A percentile compares a stretch with the other conserved stretches of the same genome.
Conservation (phyloP, 2,329 filamentous ascomycete genomes). For the Claviceps sorghi region DNA sequence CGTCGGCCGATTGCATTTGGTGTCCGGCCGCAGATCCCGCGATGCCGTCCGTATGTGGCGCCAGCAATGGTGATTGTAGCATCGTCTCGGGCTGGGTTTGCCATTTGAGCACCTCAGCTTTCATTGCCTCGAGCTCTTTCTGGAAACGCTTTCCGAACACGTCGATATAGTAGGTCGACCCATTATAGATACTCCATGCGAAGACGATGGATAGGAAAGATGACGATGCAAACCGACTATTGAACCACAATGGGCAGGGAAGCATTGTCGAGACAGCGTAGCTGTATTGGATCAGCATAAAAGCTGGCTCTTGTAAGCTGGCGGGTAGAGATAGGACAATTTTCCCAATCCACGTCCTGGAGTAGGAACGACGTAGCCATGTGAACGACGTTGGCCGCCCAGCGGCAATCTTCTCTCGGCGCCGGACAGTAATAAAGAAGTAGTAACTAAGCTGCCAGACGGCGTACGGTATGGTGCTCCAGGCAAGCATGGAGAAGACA, state of each 20-base stretch:
- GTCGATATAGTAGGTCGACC: slow-evolving; percentile 94
- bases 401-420: slow-evolving; percentile 89
- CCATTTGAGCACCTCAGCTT: slow-evolving; percentile 79
- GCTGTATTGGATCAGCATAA: slow-evolving; percentile 89
- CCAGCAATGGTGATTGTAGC: slow-evolving; percentile 21
- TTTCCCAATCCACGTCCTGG: slow-evolving; percentile 76
- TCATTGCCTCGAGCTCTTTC: slow-evolving; percentile 83
- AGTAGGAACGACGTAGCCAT: slow-evolving; percentile 86
- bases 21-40: slow-evolving; percentile 6
- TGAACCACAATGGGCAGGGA: slow-evolving; percentile 90
- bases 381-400: slow-evolving; percentile 94
- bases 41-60: slow-evolving; percentile 15
- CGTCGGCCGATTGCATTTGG: slow-evolving; percentile 8
- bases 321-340: slow-evolving; percentile 67
- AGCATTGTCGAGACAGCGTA: slow-evolving; percentile 91
- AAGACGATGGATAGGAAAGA: slow-evolving; percentile 72
- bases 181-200: slow-evolving; percentile 89
- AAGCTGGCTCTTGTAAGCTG: slow-evolving; percentile 67
- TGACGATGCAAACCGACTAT: slow-evolving; percentile 66
- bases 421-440: slow-evolving; percentile 85
- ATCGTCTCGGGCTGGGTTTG: slow-evolving; percentile 45
- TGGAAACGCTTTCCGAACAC: slow-evolving; percentile 95
- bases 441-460: slow-evolving; percentile 91
- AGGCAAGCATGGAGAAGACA: slow-evolving; percentile 73
- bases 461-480: slow-evolving; percentile 85